Evolutionary conservation across 164 flowering plant species (phyloP), one percentile per base, ranked within the genome.

Genomic region (Nelumbo lutea): DNA sequence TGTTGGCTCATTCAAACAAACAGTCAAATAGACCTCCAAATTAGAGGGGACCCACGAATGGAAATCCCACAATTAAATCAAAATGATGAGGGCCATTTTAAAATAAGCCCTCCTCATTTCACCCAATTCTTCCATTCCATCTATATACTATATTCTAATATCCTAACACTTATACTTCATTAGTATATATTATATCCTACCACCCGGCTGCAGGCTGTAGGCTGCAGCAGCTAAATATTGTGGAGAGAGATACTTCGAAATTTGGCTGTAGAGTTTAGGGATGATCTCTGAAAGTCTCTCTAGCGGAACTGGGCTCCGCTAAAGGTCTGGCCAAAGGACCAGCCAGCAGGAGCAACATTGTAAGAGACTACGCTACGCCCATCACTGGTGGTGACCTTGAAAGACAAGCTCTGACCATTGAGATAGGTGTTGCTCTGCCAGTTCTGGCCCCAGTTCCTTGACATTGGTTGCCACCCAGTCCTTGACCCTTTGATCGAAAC

Each of bases 381-480:
- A 68, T 89, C 96, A 62, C 94, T 80, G 2, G 89, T 84, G 64
- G 86, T 81, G 70, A 90, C 94, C 79, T 79, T 84, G 76, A 90
- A 90, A 7, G 94, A 87, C 41, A 90, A 86, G 81, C 68, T 68
- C 62, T 89, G 94, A 1, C 96, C 91, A 47, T 87, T 81, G 51
- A 89, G 85, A 67, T 78, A 71, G 9, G 78, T 14, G 78, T 85
- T 86, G 88, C 86, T 88, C 67, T 88, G 93, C 96, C 96, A 90
- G 70, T 88, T 90, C 61, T 90, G 96, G 4, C 96, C 96, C 96
- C 96, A 90, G 79, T 90, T 90, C 65, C 97, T 84, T 2, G 94
- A 83, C 97, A 90, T 86, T 40, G 87, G 53, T 68, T 79, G 79
- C 97, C 97, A 90, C 4, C 75, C 77, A 9, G 92, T 86, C 60